phyloP scores from a whole-genome alignment of 1,284 basidiomycete species.

The Cryptococcus deneoformans region DNA sequence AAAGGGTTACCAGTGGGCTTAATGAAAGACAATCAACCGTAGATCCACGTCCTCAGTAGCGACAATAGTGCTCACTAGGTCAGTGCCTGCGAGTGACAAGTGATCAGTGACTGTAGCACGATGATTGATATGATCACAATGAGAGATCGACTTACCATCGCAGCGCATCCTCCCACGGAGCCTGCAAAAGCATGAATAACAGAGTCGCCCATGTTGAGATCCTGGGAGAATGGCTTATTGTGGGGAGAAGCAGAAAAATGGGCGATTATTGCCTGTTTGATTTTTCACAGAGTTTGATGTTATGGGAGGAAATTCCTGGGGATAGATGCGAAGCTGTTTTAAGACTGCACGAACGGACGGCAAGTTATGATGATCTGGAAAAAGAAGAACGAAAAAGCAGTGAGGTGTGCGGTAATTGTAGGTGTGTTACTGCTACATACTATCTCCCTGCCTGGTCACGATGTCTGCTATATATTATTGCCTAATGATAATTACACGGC shows the following conservation, averaged over 20 bases:
- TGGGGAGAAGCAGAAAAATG: not conserved
- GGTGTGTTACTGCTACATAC: too few species aligned
- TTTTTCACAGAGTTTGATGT: too few species aligned
- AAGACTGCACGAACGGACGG: too few species aligned
- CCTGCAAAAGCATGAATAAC: slow-evolving; percentile 87
- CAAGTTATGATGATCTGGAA: too few species aligned
- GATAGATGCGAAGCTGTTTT: too few species aligned
- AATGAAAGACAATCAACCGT: not conserved
- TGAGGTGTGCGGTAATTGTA: too few species aligned
- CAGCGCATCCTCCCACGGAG: slow-evolving; percentile 83
- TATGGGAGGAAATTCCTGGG: too few species aligned
- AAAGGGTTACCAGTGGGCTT: slow-evolving; percentile 88
- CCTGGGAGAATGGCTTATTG: not conserved
- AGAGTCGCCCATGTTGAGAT: slow-evolving; percentile 59
- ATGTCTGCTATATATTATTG: too few species aligned
- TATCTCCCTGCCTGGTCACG: too few species aligned
- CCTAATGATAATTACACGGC: too few species aligned
- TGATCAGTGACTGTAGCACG: not conserved
- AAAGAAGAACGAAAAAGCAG: too few species aligned
- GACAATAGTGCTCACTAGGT: slow-evolving; percentile 42
- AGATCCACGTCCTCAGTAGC: not conserved
- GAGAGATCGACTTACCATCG: slow-evolving; percentile 65
- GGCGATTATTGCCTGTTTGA: not conserved
- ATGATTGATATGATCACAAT: not conserved
- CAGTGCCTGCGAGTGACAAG: slow-evolving; percentile 27